Percentiles rank a stretch among this genome's conserved stretches.
Conservation (phyloP, 495 filamentous ascomycete genomes). For the Hypomontagnella monticulosa region DNA sequence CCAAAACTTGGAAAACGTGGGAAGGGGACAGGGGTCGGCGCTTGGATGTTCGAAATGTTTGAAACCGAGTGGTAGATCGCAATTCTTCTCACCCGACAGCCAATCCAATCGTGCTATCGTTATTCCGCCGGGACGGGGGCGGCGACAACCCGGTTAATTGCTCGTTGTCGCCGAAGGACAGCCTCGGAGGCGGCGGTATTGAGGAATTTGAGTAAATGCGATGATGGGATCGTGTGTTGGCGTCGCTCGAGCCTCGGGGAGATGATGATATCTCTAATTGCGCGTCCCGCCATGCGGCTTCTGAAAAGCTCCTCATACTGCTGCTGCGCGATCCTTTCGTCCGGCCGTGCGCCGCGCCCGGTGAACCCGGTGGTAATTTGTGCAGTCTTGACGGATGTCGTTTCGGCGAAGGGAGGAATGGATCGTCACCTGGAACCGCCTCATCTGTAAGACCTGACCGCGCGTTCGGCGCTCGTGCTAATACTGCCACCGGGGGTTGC, state of each 20-base stretch:
- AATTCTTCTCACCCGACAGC: conserved; percentile 53
- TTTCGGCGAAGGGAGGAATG: conserved; percentile 53
- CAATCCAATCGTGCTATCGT: conserved; percentile 52
- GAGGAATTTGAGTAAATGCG: conserved; percentile 55
- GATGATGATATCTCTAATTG: conserved; percentile 24
- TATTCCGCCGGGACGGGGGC: conserved; percentile 47
- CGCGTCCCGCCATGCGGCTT: conserved; percentile 43
- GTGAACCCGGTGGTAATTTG: conserved; percentile 52
- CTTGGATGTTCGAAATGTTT: conserved; percentile 12
- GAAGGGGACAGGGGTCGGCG: conserved; percentile 14
- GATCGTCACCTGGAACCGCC: conserved; percentile 57
- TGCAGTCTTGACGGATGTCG: conserved; percentile 55
- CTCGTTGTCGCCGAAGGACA: conserved; percentile 51
- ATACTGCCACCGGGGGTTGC: conserved; percentile 51
- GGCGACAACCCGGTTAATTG: conserved; percentile 51
- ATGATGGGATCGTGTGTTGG: conserved; percentile 34
- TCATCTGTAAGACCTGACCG: conserved; percentile 60
- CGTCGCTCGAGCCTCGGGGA: conserved; percentile 28
- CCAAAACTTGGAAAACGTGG: conserved; percentile 24
- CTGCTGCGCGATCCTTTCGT: conserved; percentile 55
- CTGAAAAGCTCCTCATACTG: conserved; percentile 50
- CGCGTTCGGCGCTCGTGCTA: conserved; percentile 59
- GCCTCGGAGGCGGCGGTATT: conserved; percentile 53
- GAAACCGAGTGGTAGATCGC: conserved; percentile 5
- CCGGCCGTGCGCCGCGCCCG: conserved; percentile 42